These are phyloP conservation scores for Vigna trinervia DNA, from an alignment of 306 rosid genomes.

Conservation along the genomic window DNA sequence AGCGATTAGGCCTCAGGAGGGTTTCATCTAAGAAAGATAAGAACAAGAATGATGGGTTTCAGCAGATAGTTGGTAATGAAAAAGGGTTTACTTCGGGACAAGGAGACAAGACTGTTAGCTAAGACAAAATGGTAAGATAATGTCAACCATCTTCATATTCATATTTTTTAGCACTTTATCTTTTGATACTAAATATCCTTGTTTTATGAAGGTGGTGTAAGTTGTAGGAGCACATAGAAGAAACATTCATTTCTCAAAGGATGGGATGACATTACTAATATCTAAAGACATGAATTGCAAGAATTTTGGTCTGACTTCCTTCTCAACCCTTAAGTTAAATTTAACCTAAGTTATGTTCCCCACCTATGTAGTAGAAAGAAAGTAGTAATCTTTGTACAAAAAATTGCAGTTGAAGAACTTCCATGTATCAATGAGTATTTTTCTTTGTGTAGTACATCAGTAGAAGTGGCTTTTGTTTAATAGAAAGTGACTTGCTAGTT, in stretches of 20 bases:
- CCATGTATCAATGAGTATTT: constrained; percentile 43
- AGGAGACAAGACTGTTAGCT: constrained; percentile 53
- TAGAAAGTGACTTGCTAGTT: constrained; percentile 12
- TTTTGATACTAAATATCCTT: neutral
- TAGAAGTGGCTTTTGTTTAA: constrained; percentile 26
- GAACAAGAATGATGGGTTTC: constrained; percentile 55
- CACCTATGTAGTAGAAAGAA: constrained; percentile 36
- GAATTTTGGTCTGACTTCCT: constrained; percentile 46
- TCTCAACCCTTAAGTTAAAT: constrained; percentile 16
- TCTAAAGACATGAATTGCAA: constrained; percentile 34
- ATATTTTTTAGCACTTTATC: neutral
- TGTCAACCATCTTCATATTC: neutral
- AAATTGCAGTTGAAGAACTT: constrained; percentile 51
- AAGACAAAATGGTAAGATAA: constrained; percentile 64
- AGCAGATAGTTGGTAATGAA: constrained; percentile 65
- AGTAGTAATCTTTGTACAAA: constrained; percentile 57
- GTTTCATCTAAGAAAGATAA: constrained; percentile 62
- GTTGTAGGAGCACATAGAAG: constrained; percentile 48
- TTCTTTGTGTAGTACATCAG: constrained; percentile 28
- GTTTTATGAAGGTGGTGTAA: constrained; percentile 56
- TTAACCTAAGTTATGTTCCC: constrained; percentile 37
- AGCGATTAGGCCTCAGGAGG: constrained; percentile 70
- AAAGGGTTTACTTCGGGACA: constrained; percentile 56
- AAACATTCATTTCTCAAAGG: constrained; percentile 27
- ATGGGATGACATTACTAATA: constrained; percentile 40